Conservation (phyloP, 345 rosid species). For the Microcos paniculata region DNA sequence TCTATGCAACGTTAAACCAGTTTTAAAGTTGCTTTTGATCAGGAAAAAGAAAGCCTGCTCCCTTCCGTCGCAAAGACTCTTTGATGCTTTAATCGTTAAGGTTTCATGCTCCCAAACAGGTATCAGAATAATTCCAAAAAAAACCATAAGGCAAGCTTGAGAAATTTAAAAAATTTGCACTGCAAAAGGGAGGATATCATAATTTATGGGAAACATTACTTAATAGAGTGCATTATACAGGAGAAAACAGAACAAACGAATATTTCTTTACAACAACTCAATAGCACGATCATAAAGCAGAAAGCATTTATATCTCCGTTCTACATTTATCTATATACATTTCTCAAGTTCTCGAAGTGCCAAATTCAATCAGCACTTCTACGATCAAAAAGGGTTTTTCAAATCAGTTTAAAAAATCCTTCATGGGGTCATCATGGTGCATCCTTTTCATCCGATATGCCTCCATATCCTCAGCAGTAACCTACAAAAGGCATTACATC, state of each 20-base stretch:
- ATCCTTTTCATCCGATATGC: slow-evolving; percentile 54
- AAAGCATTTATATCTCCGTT: background rate
- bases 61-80: too few relatives aligned
- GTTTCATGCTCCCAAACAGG: background rate
- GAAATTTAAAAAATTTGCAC: background rate
- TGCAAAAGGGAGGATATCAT: too few relatives aligned
- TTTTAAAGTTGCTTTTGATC: too few relatives aligned
- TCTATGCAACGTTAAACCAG: too few relatives aligned
- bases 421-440: slow-evolving; percentile 59
- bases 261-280: background rate
- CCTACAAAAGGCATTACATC: slow-evolving; percentile 20
- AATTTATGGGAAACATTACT: too few relatives aligned
- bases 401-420: slow-evolving; percentile 35
- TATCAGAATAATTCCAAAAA: background rate
- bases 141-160: background rate
- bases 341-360: too few relatives aligned
- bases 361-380: too few relatives aligned
- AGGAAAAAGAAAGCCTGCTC: too few relatives aligned
- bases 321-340: background rate
- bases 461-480: slow-evolving; percentile 56
- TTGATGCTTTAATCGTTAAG: too few relatives aligned
- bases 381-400: background rate
- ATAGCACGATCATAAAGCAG: background rate
- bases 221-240: background rate
- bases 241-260: background rate